Base-by-base conservation (phyloP, 306 rosid species). In the Castanospermum australe region DNA sequence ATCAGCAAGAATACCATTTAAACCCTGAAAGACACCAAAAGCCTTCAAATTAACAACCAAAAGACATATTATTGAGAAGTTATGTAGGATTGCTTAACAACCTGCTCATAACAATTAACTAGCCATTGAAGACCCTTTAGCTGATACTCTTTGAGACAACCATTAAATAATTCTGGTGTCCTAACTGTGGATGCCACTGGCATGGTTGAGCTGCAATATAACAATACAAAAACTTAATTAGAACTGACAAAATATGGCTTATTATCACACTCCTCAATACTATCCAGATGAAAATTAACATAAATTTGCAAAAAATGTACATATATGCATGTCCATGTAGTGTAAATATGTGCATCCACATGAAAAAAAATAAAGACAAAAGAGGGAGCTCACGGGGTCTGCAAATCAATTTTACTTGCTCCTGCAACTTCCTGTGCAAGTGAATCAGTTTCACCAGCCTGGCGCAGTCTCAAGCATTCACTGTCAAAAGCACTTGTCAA, bases 81-180 rank as follows among this genome's bases (percentile, higher is more conserved):
- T 15, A 76, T 59, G n/a, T 59, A 52, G 65, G 64, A 62, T 48
- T 69, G 67, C 38, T 76, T n/a, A 64, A 64, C 82, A 83, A 94
- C 98, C 97, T 96, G 99, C 94, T 96, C 99, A 44, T 96, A 96
- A 79, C 99, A 96, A 82, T 96, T 96, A 62, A 96, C 99, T 74
- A 96, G 92, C 99, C 99, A 96, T 72, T 93, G 99, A 78, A 96
- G 98, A 77, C 99, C 99, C 84, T 91, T 96, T 12, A 96, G 87
- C 86, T 96, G 99, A 85, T 96, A 96, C 67, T 76, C 99, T 87
- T 91, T 96, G 8, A 96, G 98, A 81, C 60, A 32, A 4, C 99
- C 99, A 63, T 85, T 96, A 83, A 96, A 96, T 82, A 96, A 65
- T 77, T 88, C 93, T 18, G 99, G 99, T 45, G 98, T 87, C 78